These are phyloP conservation scores for Murraya koenigii DNA, from an alignment of 345 rosid species.

Conservation along the genomic window DNA sequence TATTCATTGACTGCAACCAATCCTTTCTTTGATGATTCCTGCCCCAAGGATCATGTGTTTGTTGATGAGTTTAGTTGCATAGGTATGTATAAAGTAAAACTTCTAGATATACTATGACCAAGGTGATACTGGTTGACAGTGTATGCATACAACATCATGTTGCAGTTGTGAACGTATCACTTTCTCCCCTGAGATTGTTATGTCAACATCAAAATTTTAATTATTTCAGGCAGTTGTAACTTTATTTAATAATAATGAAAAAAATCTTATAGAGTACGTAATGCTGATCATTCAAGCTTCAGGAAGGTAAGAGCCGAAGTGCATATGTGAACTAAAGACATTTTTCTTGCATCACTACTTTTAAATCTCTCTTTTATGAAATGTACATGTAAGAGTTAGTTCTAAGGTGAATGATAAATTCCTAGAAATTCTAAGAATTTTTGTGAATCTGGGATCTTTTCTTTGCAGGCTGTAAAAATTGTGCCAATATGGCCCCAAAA, in stretches of 20 bases:
- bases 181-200: neutral
- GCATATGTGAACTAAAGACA: neutral
- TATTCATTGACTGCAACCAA: constrained; percentile 74
- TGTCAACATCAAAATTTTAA: neutral
- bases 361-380: neutral
- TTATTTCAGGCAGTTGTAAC: neutral
- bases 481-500: constrained; percentile 75
- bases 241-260: neutral
- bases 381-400: neutral
- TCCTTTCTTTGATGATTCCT: constrained; percentile 81
- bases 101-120: neutral
- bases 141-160: neutral
- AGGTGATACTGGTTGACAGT: neutral
- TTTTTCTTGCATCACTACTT: neutral
- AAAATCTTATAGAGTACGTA: neutral
- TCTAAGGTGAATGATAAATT: neutral
- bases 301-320: neutral
- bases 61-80: constrained; percentile 98
- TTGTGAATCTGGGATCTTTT: neutral
- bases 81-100: constrained; percentile 39
- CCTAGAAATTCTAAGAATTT: neutral
- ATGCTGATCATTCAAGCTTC: neutral
- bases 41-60: constrained; percentile 65
- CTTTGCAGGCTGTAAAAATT: constrained; percentile 84
- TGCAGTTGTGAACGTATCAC: neutral